Evolutionary conservation across 768 basidiomycete species (phyloP).

Genomic region (Calocybe cyanea): DNA sequence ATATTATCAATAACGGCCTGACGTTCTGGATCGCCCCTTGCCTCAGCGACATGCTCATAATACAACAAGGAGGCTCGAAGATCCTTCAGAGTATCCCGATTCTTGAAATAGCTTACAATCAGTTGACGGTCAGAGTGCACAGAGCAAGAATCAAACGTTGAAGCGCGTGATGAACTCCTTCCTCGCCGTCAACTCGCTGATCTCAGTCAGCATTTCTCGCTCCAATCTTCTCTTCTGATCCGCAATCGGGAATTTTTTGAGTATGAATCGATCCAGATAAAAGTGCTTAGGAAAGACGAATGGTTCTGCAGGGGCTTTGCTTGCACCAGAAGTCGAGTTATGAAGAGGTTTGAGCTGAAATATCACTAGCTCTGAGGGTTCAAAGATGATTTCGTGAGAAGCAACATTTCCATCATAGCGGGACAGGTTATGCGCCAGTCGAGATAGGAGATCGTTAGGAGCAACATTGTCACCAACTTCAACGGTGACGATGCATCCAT

Average conservation of each 20-base stretch:
- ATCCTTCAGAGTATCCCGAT: conserved; percentile 59
- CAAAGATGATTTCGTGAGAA: conserved; percentile 54
- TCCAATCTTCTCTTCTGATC: conserved; percentile 34
- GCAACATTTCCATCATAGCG: conserved; percentile 27
- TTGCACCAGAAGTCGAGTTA: conserved; percentile 12
- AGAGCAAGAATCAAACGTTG: conserved; percentile 42
- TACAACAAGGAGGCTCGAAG: conserved; percentile 63
- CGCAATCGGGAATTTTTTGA: conserved; percentile 46
- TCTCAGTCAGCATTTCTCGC: conserved; percentile 41
- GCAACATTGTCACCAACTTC: conserved; percentile 38
- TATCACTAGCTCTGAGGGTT: conserved; percentile 59
- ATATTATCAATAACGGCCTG: conserved; percentile 37
- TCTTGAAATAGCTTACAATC: conserved; percentile 32
- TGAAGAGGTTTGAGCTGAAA: conserved; percentile 39
- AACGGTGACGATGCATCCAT: conserved; percentile 49
- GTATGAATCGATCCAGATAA: conserved; percentile 71
- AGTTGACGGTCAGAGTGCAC: background rate
- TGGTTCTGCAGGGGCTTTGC: conserved; percentile 29
- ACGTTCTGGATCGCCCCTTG: conserved; percentile 45
- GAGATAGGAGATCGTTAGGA: conserved; percentile 57
- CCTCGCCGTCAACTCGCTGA: conserved; percentile 40
- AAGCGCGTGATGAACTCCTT: conserved; percentile 46
- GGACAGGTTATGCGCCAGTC: conserved; percentile 42
- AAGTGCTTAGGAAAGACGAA: conserved; percentile 64
- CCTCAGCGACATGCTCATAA: conserved; percentile 62